A percentile compares a stretch with the other conserved stretches of the same genome.
Evolutionary conservation across 805 yeast genomes (phyloP).

Genomic region (Nakazawaea ambrosiae): DNA sequence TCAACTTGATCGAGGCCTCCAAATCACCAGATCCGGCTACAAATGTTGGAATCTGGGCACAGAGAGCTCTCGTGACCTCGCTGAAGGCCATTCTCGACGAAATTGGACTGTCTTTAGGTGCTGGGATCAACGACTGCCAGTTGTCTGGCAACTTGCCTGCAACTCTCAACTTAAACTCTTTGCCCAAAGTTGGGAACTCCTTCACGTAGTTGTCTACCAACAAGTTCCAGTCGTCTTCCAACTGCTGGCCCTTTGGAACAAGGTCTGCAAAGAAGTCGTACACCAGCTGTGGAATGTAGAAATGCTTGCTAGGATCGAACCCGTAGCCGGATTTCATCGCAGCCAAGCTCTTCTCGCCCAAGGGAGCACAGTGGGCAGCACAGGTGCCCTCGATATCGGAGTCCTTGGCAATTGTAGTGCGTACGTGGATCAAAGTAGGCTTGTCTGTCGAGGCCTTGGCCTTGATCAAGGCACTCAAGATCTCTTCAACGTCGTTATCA

Average conservation of each 20-base stretch:
- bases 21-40: conserved; percentile 32
- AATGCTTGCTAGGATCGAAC: conserved; percentile 17
- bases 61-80: conserved; percentile 17
- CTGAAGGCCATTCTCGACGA: conserved; percentile 25
- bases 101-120: conserved; percentile 14
- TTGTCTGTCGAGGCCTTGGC: conserved; percentile 22
- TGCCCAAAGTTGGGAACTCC: conserved; percentile 22
- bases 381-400: conserved; percentile 24
- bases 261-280: conserved; percentile 23
- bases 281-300: conserved; percentile 20
- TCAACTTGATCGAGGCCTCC: conserved; percentile 24
- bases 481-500: conserved; percentile 21
- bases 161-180: conserved; percentile 21
- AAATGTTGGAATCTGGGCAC: conserved; percentile 17
- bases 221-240: conserved; percentile 19
- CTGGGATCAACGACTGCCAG: conserved; percentile 21
- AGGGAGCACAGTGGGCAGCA: conserved; percentile 30
- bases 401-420: conserved; percentile 28
- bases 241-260: conserved; percentile 17
- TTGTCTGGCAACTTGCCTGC: conserved; percentile 21
- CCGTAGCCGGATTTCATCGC: conserved; percentile 15
- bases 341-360: conserved; percentile 20
- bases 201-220: conserved; percentile 17
- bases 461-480: conserved; percentile 26
- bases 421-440: conserved; percentile 29